Evolutionary conservation across 768 basidiomycete genomes (phyloP), one percentile per base, ranked within the genome.

Genomic region (Hebeloma cylindrosporum): DNA sequence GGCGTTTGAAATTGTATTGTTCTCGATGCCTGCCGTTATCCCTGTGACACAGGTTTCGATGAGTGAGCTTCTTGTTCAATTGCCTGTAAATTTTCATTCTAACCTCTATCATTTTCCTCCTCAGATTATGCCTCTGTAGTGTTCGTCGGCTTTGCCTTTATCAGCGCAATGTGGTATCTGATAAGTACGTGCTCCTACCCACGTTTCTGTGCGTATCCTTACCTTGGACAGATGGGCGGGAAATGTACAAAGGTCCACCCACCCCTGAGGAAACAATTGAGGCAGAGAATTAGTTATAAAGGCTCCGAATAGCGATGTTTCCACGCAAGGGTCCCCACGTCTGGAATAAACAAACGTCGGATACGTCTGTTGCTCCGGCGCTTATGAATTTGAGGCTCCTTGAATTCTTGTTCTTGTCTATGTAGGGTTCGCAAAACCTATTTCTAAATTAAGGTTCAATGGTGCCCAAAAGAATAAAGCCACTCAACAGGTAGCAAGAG

Each of bases 51-150:
- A 49, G 43, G 64, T 62, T 1, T 65, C 77, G 4, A 83, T 82
- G 68, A 69, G 73, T 73, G 43, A 22, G 68, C n/a, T 64, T 11
- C 22, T 41, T 22, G 32, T 41, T 39, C 20, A 36, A 36, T 2
- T 40, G 23, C 13, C 23, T 31, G 7, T 20, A 13, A 16, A 21
- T 26, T 42, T 14, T 35, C 31, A 1, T 1, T 20, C 29, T 22
- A 20, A 40, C 9, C 8, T 34, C 16, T 9, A 45, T 23, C n/a
- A 21, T 1, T 6, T 37, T 2, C 5, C 20, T 20, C 3, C 25
- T 48, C 53, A 84, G 83, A 86, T 62, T 83, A 82, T 48, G 82
- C 82, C 8, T 77, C 78, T 7, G 82, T 79, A 10, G 81, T 84
- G 11, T 84, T 83, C 46, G 76, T 81, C 29, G 82, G 78, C 3